Percentiles rank a stretch among this genome's conserved stretches.
Evolutionary conservation across 768 basidiomycete genomes (phyloP).

Genomic region (Lanmaoa rubissima): DNA sequence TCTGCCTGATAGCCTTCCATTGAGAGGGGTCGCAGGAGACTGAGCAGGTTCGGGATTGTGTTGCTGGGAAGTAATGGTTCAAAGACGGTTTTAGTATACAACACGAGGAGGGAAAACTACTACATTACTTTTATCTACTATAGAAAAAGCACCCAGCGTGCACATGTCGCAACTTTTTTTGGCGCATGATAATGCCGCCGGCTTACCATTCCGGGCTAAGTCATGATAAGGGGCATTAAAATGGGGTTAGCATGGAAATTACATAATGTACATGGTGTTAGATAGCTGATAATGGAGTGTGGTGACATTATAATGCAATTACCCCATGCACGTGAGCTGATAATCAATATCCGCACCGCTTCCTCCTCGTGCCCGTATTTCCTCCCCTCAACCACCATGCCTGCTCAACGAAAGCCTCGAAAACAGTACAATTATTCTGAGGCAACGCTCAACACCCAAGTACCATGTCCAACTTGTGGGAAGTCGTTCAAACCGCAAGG

Average conservation of each 20-base stretch:
- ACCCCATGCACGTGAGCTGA: no score
- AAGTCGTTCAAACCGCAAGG: not conserved
- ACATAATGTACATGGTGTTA: no score
- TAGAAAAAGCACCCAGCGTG: not conserved
- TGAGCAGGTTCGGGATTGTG: not conserved
- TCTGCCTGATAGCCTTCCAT: not conserved
- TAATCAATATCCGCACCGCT: no score
- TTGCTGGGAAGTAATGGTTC: not conserved
- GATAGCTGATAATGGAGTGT: no score
- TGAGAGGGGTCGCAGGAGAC: not conserved
- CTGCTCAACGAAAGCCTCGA: no score
- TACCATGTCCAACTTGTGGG: not conserved
- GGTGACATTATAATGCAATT: no score
- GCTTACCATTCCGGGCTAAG: no score
- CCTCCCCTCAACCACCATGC: no score
- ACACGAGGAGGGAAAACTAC: not conserved
- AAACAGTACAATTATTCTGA: not conserved
- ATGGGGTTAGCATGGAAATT: no score
- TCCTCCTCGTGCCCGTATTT: no score
- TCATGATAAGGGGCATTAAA: no score
- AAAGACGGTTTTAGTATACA: not conserved
- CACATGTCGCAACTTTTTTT: not conserved
- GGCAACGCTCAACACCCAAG: not conserved
- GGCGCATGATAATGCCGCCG: no score
- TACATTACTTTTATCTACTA: constrained; percentile 18